Conservation (phyloP, 768 basidiomycete genomes). For the Leccinum variicolor region DNA sequence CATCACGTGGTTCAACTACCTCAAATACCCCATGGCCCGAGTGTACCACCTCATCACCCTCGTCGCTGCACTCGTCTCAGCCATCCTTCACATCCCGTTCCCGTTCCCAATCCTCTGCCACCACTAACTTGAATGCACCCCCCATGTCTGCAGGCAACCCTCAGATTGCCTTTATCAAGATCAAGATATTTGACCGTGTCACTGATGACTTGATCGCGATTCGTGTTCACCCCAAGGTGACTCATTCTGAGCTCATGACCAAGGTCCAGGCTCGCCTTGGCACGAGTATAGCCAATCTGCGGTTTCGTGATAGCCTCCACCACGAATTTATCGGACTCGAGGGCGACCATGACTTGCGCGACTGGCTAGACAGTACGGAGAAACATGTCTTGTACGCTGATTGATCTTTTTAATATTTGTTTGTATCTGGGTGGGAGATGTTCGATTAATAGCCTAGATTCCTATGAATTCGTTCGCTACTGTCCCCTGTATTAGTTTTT, state of each 20-base stretch:
- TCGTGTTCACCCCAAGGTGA: constrained; percentile 90
- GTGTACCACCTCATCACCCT: constrained; percentile 38
- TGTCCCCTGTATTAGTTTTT: constrained; percentile 7
- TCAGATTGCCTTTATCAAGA: constrained; percentile 91
- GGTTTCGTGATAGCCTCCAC: constrained; percentile 72
- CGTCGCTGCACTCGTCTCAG: constrained; percentile 50
- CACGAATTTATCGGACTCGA: constrained; percentile 62
- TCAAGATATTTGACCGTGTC: constrained; percentile 94
- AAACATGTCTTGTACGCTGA: constrained; percentile 84
- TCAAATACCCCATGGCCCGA: constrained; percentile 30
- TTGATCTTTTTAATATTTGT: constrained; percentile 30
- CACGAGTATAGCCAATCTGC: constrained; percentile 61
- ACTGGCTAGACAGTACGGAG: constrained; percentile 76
- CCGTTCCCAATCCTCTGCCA: constrained; percentile 54
- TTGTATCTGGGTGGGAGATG: constrained; percentile 6
- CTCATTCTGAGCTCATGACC: constrained; percentile 80
- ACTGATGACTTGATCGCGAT: constrained; percentile 97
- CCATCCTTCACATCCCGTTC: constrained; percentile 51
- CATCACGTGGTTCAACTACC: constrained; percentile 29
- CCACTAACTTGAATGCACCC: constrained; percentile 54
- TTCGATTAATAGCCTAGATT: constrained; percentile 27
- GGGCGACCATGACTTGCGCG: constrained; percentile 58
- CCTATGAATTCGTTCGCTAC: constrained; percentile 22
- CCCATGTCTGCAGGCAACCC: constrained; percentile 75
- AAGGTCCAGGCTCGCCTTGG: constrained; percentile 90